Evolutionary conservation across 768 basidiomycete genomes (phyloP), one percentile per base, ranked within the genome.

Genomic region (Holtermannia corniformis): DNA sequence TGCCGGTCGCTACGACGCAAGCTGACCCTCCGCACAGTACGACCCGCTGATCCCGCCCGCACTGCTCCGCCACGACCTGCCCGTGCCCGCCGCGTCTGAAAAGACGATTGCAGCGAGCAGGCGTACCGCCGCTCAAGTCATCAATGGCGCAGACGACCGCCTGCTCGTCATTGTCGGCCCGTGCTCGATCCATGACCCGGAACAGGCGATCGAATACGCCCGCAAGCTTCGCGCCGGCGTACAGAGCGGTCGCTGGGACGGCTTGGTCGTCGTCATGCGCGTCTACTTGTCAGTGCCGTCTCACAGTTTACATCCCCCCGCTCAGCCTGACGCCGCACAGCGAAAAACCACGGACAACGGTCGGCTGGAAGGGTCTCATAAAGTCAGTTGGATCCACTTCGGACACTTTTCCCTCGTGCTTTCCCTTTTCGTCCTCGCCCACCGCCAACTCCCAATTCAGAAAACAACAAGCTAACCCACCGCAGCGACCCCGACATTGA

Each of bases 31-130:
- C 24, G 44, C 27, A 24, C 63, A 91, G 87, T 93, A 96, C 71
- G 92, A 96, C 62, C 92, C 93, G n/a, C 81, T 96, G 41, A 83
- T 95, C 55, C 88, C 92, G 63, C 93, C 92, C 4, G 86, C 87
- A 1, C 77, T 97, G 47, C 82, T 99, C 50, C 79, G 86, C 54
- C 85, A 91, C 57, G 92, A 97, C 62, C 79, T 96, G 49, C 79
- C 79, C 1, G 82, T 87, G 3, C 76, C 83, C 16, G 62, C 77
- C 12, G 72, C 73, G 7, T 85, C 89, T 0, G 80, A 81, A 60
- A 79, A 65, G 61, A 90, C 86, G 19, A 86, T 95, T 71, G 82
- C 87, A 2, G 72, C 78, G 16, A 84, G 89, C 3, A 84, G 93
- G 57, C 84, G 81, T 76, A 78, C 78, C 55, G 80, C 88, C 0